Percentiles rank a stretch among this genome's conserved stretches.
phyloP scores from a whole-genome alignment of 2,329 filamentous ascomycete species.

The Scedosporium boydii region DNA sequence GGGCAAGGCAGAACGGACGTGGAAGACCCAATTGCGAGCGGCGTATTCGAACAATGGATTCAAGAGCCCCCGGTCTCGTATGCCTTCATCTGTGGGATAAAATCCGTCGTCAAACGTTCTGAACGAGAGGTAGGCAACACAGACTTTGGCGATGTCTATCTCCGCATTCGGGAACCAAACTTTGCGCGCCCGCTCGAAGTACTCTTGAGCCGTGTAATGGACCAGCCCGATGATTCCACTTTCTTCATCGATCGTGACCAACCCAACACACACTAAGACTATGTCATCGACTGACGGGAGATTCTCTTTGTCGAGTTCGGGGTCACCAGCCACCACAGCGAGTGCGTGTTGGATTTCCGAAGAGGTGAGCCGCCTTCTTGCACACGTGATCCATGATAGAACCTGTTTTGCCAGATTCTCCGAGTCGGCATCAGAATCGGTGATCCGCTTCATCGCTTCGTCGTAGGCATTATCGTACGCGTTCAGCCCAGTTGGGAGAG shows the following conservation, averaged over 20 bases:
- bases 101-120: constrained; percentile 15
- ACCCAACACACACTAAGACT: constrained; percentile 27
- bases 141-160: constrained; percentile 17
- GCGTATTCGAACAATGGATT: no score
- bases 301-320: constrained; percentile 23
- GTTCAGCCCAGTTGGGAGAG: constrained; percentile 19
- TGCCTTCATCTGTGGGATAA: constrained; percentile 4
- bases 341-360: constrained; percentile 33
- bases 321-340: constrained; percentile 19
- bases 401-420: constrained; percentile 25
- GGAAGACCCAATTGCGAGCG: no score
- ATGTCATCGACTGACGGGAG: constrained; percentile 22
- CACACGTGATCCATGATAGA: constrained; percentile 30
- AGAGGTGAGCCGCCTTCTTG: constrained; percentile 21
- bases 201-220: constrained; percentile 36
- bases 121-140: constrained; percentile 27
- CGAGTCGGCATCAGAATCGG: constrained; percentile 21
- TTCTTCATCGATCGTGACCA: constrained; percentile 29
- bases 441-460: constrained; percentile 30
- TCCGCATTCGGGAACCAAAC: constrained; percentile 22
- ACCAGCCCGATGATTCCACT: constrained; percentile 29
- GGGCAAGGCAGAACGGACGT: no score
- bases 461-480: constrained; percentile 24
- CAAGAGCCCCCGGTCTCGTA: no score
- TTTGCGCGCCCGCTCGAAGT: constrained; percentile 21